A percentile compares a stretch with the other conserved stretches of the same genome.
Conservation (phyloP, 257 asterid species). For the Coffea canephora region DNA sequence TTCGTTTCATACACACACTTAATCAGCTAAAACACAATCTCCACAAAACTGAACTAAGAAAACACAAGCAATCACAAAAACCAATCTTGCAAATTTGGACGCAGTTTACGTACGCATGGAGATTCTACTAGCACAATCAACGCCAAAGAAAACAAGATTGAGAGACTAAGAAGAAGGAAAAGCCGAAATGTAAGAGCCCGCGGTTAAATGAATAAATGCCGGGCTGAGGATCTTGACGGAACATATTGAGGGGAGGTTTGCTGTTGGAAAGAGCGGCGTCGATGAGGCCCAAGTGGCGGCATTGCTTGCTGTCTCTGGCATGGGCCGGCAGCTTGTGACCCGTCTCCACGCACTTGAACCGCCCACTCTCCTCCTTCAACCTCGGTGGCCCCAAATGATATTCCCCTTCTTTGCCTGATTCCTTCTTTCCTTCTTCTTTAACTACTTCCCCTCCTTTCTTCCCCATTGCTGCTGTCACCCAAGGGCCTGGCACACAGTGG, state of each 20-base stretch:
- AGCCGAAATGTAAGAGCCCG: background rate
- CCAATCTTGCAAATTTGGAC: too few species aligned
- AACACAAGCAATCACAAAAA: too few species aligned
- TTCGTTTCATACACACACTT: too few species aligned
- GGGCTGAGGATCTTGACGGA: conserved; percentile 66
- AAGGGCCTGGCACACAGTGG: too few species aligned
- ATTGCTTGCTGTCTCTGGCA: conserved; percentile 73
- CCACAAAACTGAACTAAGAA: too few species aligned
- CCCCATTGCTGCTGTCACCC: too few species aligned
- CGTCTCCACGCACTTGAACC: conserved; percentile 78
- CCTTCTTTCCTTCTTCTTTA: conserved; percentile 15
- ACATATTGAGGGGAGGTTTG: conserved; percentile 89
- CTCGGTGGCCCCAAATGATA: conserved; percentile 69
- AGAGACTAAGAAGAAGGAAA: too few species aligned
- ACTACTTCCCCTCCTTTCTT: conserved; percentile 12
- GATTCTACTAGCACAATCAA: too few species aligned
- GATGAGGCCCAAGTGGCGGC: conserved; percentile 86
- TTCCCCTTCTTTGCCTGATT: conserved; percentile 49
- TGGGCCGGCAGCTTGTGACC: conserved; percentile 93
- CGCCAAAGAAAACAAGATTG: too few species aligned
- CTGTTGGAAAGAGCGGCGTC: conserved; percentile 58
- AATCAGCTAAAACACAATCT: too few species aligned
- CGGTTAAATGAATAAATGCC: conserved; percentile 30
- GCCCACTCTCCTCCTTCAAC: conserved; percentile 65
- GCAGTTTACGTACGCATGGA: too few species aligned